Percentiles rank a stretch among this genome's conserved stretches.
These are phyloP conservation scores for Clavispora asparagi DNA, from an alignment of 805 yeast species.

Conservation along the genomic window DNA sequence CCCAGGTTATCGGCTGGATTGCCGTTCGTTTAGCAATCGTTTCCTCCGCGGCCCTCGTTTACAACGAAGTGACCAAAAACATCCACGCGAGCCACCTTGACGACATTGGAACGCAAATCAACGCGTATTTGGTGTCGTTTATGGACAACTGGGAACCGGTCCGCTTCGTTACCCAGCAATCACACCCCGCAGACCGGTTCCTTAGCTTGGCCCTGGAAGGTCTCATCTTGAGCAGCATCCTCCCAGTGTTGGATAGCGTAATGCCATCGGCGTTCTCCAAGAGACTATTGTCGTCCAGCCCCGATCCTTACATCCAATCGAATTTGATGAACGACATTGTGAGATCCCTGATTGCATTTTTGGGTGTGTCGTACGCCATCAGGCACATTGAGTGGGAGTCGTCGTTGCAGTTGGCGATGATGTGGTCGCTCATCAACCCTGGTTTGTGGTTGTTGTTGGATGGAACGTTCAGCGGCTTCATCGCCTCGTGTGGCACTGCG, in stretches of 20 bases:
- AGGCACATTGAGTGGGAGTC: slow-evolving; percentile 67
- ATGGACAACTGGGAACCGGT: slow-evolving; percentile 20
- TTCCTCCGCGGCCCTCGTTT: slow-evolving; percentile 46
- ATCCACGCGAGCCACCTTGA: slow-evolving; percentile 47
- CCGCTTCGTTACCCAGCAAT: slow-evolving; percentile 1
- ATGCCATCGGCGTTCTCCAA: slow-evolving; percentile 26
- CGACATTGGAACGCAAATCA: slow-evolving; percentile 39
- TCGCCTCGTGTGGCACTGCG: slow-evolving; percentile 33
- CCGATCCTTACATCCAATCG: slow-evolving; percentile 26
- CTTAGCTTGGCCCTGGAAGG: slow-evolving; percentile 47
- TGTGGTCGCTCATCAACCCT: slow-evolving; percentile 60
- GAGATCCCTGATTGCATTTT: slow-evolving; percentile 50
- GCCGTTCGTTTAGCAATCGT: slow-evolving; percentile 19
- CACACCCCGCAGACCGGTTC: slow-evolving; percentile 11
- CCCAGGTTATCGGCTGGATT: background rate
- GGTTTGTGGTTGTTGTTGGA: slow-evolving; percentile 65
- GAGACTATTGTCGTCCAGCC: slow-evolving; percentile 36
- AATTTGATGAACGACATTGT: slow-evolving; percentile 33
- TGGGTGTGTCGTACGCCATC: slow-evolving; percentile 69
- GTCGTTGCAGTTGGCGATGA: slow-evolving; percentile 55
- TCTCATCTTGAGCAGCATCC: slow-evolving; percentile 48
- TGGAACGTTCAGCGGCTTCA: slow-evolving; percentile 50
- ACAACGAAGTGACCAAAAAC: slow-evolving; percentile 48
- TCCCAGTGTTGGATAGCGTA: slow-evolving; percentile 39
- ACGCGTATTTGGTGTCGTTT: slow-evolving; percentile 26